Percentiles rank a stretch among this genome's conserved stretches.
phyloP scores from a whole-genome alignment of 1,284 basidiomycete species.

The Testicularia cyperi region DNA sequence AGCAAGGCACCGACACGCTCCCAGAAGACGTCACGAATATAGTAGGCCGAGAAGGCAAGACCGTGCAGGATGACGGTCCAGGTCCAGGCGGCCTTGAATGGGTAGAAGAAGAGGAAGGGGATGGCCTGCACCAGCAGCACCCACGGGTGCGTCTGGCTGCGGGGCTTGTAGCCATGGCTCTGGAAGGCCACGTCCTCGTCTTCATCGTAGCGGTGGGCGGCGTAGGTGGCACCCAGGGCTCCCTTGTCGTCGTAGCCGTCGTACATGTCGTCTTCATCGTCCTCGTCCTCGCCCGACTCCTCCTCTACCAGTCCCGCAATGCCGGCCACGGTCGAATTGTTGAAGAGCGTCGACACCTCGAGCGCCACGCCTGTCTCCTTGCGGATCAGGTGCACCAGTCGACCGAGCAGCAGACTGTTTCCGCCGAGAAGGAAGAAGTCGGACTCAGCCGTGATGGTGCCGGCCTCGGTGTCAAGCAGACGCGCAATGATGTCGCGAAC shows the following conservation, averaged over 20 bases:
- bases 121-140: constrained; percentile 55
- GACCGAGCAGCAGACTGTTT: constrained; percentile 58
- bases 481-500: constrained; percentile 59
- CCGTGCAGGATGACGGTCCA: constrained; percentile 60
- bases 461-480: constrained; percentile 57
- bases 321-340: constrained; percentile 57
- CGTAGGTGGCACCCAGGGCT: constrained; percentile 36
- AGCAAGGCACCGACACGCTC: constrained; percentile 57
- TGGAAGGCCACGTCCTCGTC: constrained; percentile 52
- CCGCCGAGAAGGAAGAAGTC: constrained; percentile 60
- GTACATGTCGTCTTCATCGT: constrained; percentile 45
- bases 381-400: constrained; percentile 57
- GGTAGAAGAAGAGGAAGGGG: constrained; percentile 59
- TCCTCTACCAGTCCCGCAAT: constrained; percentile 57
- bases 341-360: constrained; percentile 58
- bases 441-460: constrained; percentile 59
- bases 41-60: constrained; percentile 59
- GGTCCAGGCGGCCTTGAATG: constrained; percentile 59
- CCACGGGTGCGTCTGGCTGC: constrained; percentile 57
- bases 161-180: constrained; percentile 55
- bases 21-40: constrained; percentile 60
- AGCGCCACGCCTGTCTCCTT: constrained; percentile 58
- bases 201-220: constrained; percentile 56
- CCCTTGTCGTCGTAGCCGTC: constrained; percentile 58
- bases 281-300: constrained; percentile 48